Evolutionary conservation across 345 rosid genomes (phyloP), one percentile per base, ranked within the genome.

Genomic region (Melaleuca quinquenervia): DNA sequence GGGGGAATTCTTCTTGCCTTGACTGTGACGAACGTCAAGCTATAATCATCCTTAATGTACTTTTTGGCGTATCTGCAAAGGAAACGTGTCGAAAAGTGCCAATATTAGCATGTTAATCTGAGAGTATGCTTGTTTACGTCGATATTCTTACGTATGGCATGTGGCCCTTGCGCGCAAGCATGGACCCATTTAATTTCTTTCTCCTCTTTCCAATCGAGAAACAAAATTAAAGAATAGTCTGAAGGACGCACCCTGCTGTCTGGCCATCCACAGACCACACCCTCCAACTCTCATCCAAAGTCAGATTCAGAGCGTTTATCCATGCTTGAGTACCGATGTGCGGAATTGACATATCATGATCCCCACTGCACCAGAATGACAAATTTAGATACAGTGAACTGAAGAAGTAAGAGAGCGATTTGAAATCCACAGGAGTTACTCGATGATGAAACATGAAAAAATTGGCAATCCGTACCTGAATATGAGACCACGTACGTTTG

Each of bases 261-360:
- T 89, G 90, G 32, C 75, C 87, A 62, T 80, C 75, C 26, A 87
- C 86, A 22, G 53, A 54, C 89, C 90, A 89, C 27, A 85, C 76
- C 49, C 89, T 58, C 90, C 90, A 89, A 13, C 26, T 49, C 52
- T 89, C 87, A 44, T 55, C 54, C 32, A 85, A 41, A 6, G 91
- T 90, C 84, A 87, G 36, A 74, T 88, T 82, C 16, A 90, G 88
- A 48, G 55, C 41, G 36, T 50, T 52, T 41, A 90, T 90, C 91
- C 91, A 88, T 14, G 85, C 55, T 53, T 85, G 88, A 15, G 91
- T 90, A 24, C 84, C 89, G 29, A 86, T 85, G 80, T 88, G 88
- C 6, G 91, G 89, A 52, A 88, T 83, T 6, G 89, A 86, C 85
- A 88, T 53, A 60, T 90, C 91, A 52, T 88, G 90, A 74, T 90